phyloP scores from a whole-genome alignment of 768 basidiomycete species.

The Harrya chromipes region DNA sequence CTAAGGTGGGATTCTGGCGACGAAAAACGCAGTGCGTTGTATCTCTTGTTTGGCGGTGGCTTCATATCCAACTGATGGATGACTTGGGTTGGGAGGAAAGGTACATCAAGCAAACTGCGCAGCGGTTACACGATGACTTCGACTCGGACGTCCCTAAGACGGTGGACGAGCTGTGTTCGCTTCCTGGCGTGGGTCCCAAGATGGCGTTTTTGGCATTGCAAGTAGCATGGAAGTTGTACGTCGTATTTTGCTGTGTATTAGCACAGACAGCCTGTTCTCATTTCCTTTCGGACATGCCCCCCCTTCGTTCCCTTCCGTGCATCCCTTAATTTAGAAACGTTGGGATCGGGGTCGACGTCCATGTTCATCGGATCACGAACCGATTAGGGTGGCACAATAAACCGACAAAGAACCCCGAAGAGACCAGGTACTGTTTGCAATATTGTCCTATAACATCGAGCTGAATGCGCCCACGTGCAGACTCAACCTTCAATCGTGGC shows the following conservation, averaged over 20 bases:
- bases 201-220: slow-evolving; percentile 90
- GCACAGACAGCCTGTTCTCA: too few species aligned
- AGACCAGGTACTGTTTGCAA: slow-evolving; percentile 61
- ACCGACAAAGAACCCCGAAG: slow-evolving; percentile 82
- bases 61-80: neutral
- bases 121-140: slow-evolving; percentile 65
- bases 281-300: too few species aligned
- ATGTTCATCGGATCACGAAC: slow-evolving; percentile 95
- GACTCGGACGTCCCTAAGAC: slow-evolving; percentile 86
- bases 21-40: slow-evolving; percentile 71
- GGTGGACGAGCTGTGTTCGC: slow-evolving; percentile 79
- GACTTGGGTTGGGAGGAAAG: slow-evolving; percentile 32
- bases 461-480: slow-evolving; percentile 31
- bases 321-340: slow-evolving; percentile 51
- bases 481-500: slow-evolving; percentile 79
- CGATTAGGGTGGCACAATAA: slow-evolving; percentile 88
- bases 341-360: slow-evolving; percentile 95
- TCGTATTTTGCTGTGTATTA: neutral
- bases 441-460: neutral
- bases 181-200: slow-evolving; percentile 93
- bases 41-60: neutral
- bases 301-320: neutral
- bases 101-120: slow-evolving; percentile 73
- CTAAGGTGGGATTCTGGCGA: slow-evolving; percentile 92
- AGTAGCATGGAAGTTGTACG: slow-evolving; percentile 80